phyloP scores from a whole-genome alignment of 139 green algal genomes.

The Chlorokybus atmophyticus region DNA sequence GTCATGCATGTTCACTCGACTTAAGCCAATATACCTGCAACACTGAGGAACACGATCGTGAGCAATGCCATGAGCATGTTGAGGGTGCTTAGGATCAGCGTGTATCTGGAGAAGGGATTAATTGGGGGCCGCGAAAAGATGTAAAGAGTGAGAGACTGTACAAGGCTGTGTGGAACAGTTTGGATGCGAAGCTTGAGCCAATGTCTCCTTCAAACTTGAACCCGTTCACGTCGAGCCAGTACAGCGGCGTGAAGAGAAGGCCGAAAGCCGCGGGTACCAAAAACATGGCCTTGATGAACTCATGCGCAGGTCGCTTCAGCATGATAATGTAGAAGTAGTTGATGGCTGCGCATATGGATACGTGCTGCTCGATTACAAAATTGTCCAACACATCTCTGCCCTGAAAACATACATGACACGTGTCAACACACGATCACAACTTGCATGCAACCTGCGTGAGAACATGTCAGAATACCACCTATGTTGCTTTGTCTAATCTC shows the following conservation, averaged over 20 bases:
- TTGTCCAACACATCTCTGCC: too few species aligned
- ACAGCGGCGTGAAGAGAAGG: constrained; percentile 18
- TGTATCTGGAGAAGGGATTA: constrained; percentile 6
- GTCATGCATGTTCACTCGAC: too few species aligned
- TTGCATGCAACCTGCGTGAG: too few species aligned
- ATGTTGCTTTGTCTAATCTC: too few species aligned
- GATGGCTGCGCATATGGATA: too few species aligned
- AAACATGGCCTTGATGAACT: constrained; percentile 13
- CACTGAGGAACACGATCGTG: constrained; percentile 24
- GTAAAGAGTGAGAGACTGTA: constrained; percentile 19
- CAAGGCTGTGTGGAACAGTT: background rate
- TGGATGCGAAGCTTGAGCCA: too few species aligned
- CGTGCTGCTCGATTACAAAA: too few species aligned
- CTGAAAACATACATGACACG: too few species aligned
- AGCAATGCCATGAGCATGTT: constrained; percentile 20
- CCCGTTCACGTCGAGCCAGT: constrained; percentile 13
- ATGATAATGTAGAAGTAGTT: too few species aligned
- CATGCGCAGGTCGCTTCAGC: too few species aligned
- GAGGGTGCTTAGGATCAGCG: constrained; percentile 16
- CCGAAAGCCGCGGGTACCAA: constrained; percentile 6
- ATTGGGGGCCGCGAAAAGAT: constrained; percentile 17
- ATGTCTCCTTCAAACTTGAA: constrained; percentile 14
- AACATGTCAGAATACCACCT: too few species aligned
- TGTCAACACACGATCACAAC: too few species aligned
- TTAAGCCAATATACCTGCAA: constrained; percentile 8